Base-by-base conservation (phyloP, 495 filamentous ascomycete genomes). In the Immersiella caudata region DNA sequence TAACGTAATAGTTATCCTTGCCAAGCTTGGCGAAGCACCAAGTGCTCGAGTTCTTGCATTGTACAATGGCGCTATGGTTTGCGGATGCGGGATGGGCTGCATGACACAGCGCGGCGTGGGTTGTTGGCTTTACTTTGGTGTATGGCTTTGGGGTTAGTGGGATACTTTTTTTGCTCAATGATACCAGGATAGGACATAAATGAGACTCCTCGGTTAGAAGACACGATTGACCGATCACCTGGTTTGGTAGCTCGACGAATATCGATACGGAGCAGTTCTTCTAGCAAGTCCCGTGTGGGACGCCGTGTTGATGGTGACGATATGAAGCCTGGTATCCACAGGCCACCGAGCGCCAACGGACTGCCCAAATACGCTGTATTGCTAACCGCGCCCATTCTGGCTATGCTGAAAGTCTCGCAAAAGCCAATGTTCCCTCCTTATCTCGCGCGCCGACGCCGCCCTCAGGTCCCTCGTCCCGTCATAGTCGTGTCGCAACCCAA, bases 61-160 rank as follows among this genome's bases (percentile, higher is more conserved):
- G 52, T 46, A 46, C 33, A n/a, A 54, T 55, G 52, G 52, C 52
- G 52, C 52, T 8, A 2, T 55, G 52, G 52, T 3, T 55, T 4
- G 24, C 8, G 52, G 52, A 52, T 52, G 16, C 12, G n/a, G 29
- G 29, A 33, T 33, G 29, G 3, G 29, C n/a, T 33, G 29, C 24
- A 57, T 57, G 12, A 26, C 56, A 59, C 33, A 6, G 25, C 56
- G 33, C 26, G 52, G 52, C 52, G 16, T 55, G 52, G 52, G 7
- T 8, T 7, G 20, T 22, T 22, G 52, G 14, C 8, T 26, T n/a
- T 22, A 11, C n/a, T 26, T 3, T 20, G 20, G 52, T 22, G 20
- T 22, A 26, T 55, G 24, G 52, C 52, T 24, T 26, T n/a, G n/a
- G 24, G 20, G 24, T 1, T 22, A 55, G 9, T 55, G 52, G 40